Evolutionary conservation across 129 eudicot species (phyloP).

Genomic region (Silybum marianum): DNA sequence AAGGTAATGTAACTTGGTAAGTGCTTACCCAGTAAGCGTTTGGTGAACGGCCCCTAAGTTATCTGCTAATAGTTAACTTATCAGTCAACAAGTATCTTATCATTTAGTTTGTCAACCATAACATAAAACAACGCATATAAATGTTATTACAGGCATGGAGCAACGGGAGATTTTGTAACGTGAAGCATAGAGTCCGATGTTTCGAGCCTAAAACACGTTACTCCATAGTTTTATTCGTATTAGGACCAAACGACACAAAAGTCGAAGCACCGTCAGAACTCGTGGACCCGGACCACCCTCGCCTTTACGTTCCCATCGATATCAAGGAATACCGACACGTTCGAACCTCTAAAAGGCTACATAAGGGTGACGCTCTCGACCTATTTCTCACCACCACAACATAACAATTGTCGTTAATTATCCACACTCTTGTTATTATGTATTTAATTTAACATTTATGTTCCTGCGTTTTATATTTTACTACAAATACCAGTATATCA

Average conservation of each 20-base stretch:
- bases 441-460: not conserved
- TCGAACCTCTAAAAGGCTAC: conserved; percentile 25
- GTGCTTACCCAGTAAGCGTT: no score
- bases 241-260: conserved; percentile 27
- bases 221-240: conserved; percentile 15
- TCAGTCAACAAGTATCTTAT: not conserved
- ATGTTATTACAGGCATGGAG: conserved; percentile 49
- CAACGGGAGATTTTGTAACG: conserved; percentile 58
- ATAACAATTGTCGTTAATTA: not conserved
- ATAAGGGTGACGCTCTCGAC: conserved; percentile 47
- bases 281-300: conserved; percentile 48
- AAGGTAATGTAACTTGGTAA: no score
- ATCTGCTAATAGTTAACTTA: not conserved
- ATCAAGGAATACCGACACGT: conserved; percentile 39
- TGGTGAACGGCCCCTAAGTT: no score
- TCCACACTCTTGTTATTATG: not conserved
- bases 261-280: conserved; percentile 41
- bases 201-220: conserved; percentile 32
- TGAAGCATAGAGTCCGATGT: conserved; percentile 55
- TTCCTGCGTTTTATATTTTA: not conserved
- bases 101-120: not conserved
- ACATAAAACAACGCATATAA: not conserved
- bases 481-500: not conserved
- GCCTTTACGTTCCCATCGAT: conserved; percentile 41
- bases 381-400: conserved; percentile 13